Evolutionary conservation across 2,329 filamentous ascomycete genomes (phyloP).

Genomic region (Paraphoma chrysanthemicola): DNA sequence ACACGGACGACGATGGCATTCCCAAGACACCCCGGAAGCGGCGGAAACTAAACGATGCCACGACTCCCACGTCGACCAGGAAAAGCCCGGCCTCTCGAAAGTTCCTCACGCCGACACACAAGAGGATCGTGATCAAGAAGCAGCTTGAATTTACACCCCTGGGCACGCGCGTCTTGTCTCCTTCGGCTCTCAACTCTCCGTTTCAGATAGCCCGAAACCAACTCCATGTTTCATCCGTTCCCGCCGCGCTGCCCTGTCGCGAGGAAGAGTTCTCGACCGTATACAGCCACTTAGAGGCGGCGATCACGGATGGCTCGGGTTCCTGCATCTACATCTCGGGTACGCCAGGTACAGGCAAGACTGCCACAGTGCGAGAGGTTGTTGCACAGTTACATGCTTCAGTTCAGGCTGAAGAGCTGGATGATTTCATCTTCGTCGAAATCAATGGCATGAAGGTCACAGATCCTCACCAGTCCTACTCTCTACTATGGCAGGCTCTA

Average conservation of each 20-base stretch:
- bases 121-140: slow-evolving; percentile 78
- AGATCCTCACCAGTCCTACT: slow-evolving; percentile 95
- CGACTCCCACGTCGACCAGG: slow-evolving; percentile 53
- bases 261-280: slow-evolving; percentile 91
- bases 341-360: slow-evolving; percentile 97
- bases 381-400: slow-evolving; percentile 87
- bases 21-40: slow-evolving; percentile 57
- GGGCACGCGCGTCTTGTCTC: slow-evolving; percentile 84
- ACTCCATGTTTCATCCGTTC: slow-evolving; percentile 93
- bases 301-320: slow-evolving; percentile 90
- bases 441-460: slow-evolving; percentile 99
- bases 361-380: slow-evolving; percentile 94
- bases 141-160: slow-evolving; percentile 93
- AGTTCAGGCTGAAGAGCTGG: slow-evolving; percentile 86
- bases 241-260: slow-evolving; percentile 85
- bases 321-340: slow-evolving; percentile 99
- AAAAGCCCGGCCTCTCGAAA: slow-evolving; percentile 59
- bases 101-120: slow-evolving; percentile 69
- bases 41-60: slow-evolving; percentile 54
- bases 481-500: slow-evolving; percentile 92
- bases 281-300: slow-evolving; percentile 90
- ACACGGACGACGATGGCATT: slow-evolving; percentile 50
- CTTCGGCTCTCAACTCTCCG: slow-evolving; percentile 79
- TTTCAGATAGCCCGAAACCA: slow-evolving; percentile 89
- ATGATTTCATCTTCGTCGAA: slow-evolving; percentile 98